phyloP scores from a whole-genome alignment of 345 rosid genomes.

The Eucalyptus pauciflora region DNA sequence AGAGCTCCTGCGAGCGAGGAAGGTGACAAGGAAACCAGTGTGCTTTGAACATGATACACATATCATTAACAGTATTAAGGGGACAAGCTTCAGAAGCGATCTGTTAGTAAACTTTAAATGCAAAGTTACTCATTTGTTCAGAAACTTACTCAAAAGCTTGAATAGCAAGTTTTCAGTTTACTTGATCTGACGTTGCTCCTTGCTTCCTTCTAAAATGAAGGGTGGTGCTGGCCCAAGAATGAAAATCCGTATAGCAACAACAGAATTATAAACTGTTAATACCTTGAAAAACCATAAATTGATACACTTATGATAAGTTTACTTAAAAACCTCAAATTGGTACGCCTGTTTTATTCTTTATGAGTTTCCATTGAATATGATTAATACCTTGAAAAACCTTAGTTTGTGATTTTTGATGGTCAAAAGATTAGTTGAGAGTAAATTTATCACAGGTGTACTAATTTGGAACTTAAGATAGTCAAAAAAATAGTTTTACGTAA shows the following conservation, averaged over 20 bases:
- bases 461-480: too few relatives aligned
- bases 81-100: background rate
- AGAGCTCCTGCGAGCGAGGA: background rate
- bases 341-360: rapidly evolving
- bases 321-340: too few relatives aligned
- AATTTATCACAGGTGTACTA: rapidly evolving
- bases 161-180: background rate
- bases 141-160: background rate
- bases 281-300: too few relatives aligned
- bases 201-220: background rate
- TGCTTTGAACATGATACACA: background rate
- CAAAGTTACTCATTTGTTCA: background rate
- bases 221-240: background rate
- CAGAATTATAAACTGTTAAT: too few relatives aligned
- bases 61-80: too few relatives aligned
- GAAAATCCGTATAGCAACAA: background rate
- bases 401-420: too few relatives aligned
- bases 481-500: too few relatives aligned
- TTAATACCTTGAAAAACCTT: too few relatives aligned
- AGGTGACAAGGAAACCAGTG: background rate
- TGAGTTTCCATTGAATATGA: rapidly evolving
- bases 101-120: background rate
- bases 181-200: background rate
- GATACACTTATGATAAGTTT: too few relatives aligned
- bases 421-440: rapidly evolving